Base-by-base conservation (phyloP, 441 rosid genomes). In the Flueggea neowawraea region DNA sequence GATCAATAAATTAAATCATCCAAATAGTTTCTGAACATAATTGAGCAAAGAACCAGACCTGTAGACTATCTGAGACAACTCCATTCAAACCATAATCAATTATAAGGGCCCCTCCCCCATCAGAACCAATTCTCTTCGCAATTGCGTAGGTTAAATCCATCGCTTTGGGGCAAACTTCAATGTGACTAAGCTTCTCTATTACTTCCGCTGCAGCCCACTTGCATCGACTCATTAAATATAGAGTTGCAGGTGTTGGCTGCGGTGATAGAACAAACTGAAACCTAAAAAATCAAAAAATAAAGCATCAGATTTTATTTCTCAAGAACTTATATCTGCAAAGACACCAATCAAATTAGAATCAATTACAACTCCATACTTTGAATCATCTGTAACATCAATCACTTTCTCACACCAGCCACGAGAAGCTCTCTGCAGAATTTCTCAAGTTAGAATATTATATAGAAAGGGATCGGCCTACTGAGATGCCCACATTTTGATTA, bases 391-490 rank as follows among this genome's bases (percentile, higher is more conserved):
- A 49, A 91, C 69, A 63, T 91, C 96, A 74, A 91, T 83, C 94
- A 89, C 84, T 75, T 94, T 89, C 73, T 91, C 95, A 78, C 86
- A 80, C 98, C 97, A 94, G 62, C 96, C 97, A 54, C 85, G 84
- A 33, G 95, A 77, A 76, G 95, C 68, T 78, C 80, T 84, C 97
- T 89, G 82, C 71, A 72, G 54, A 68, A 56, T 49, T 70, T 64
- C 55, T 49, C 68, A 74, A 49, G 31, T 65, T 51, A 55, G 61
- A 62, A 16, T 33, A 7, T 31, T 14, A 43, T n/a, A 43, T 49
- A 49, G 31, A 57, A 65, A 51, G 47, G 16, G 28, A 61, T 32
- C 6, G 12, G 15, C n/a, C 55, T 11, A 31, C 12, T n/a, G 5
- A 9, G 22, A 53, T 16, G 55, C 55, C n/a, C 12, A 14, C 14